These are phyloP conservation scores for Phytophthora brassicae DNA, from an alignment of 352 stramenopile species.

Conservation along the genomic window DNA sequence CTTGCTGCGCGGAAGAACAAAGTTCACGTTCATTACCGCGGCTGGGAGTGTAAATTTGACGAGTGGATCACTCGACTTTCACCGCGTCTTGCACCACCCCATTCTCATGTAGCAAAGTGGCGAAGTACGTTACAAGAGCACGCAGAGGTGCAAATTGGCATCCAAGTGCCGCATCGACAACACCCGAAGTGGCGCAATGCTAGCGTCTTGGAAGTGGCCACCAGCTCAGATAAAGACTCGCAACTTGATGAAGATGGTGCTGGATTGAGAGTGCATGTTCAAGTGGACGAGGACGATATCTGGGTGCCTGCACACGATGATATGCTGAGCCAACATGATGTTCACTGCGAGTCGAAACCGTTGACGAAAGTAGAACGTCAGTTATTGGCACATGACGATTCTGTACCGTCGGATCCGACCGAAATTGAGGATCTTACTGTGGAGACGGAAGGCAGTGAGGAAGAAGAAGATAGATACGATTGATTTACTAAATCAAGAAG, in stretches of 20 bases:
- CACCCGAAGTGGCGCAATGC: constrained; percentile 29
- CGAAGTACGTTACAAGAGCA: constrained; percentile 11
- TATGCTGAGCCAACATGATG: constrained; percentile 14
- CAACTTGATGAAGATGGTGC: background rate
- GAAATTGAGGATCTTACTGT: background rate
- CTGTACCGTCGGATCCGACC: background rate
- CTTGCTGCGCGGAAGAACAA: constrained; percentile 20
- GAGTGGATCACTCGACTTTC: constrained; percentile 29
- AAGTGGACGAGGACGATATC: constrained; percentile 23
- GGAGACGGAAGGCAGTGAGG: background rate
- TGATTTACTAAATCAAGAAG: background rate
- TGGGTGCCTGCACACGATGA: constrained; percentile 27
- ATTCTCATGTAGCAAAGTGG: constrained; percentile 20
- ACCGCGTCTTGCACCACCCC: constrained; percentile 11
- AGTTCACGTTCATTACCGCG: constrained; percentile 26
- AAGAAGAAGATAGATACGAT: background rate
- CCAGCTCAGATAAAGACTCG: background rate
- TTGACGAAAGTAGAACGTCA: constrained; percentile 14
- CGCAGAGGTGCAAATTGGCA: constrained; percentile 21
- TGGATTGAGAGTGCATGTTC: constrained; percentile 18
- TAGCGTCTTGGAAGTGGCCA: constrained; percentile 20
- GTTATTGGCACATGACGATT: constrained; percentile 14
- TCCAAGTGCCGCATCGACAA: constrained; percentile 14
- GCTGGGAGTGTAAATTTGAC: constrained; percentile 29
- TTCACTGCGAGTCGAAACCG: constrained; percentile 16